Base-by-base conservation (phyloP, 225 moss, liverwort and hornwort species). In the Marchantia paleacea region DNA sequence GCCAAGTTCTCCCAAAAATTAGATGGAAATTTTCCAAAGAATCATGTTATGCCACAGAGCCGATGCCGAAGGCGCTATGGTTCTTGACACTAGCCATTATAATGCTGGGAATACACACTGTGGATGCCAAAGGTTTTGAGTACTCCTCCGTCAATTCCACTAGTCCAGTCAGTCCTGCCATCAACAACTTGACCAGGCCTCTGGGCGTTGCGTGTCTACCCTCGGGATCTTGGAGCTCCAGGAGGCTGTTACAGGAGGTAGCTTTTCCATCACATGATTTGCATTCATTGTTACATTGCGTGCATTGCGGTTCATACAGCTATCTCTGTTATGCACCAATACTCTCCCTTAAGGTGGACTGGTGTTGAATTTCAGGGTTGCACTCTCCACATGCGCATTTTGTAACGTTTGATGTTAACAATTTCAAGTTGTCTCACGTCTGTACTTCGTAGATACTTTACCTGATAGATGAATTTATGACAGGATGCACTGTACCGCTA, bases 191-290 rank as follows among this genome's bases (percentile, higher is more conserved):
- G 16, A 49, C 51, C 14, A 53, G 51, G 7, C 60, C 68, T n/a
- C 69, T 73, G 25, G 49, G 29, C 12, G 74, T 0, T 20, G 63
- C 3, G 4, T 85, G 82, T 72, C 71, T 77, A 55, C 22, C 62
- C 18, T 10, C 54, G 39, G 83, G 77, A 26, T 73, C 80, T 48
- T 86, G 86, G 47, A 57, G 22, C 50, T 66, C 66, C 6, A 78
- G 52, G 7, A 52, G 86, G 72, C 64, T 73, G 11, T 69, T 83
- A 15, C 58, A 66, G 14, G 71, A 83, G 83, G 85, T 85, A 39
- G 58, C 51, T 60, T 70, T 15, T 77, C 10, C 15, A 5, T 49
- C 19, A 8, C 24, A 11, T 57, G 57, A 39, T 39, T 39, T 39
- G 39, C 39, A 39, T 39, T 5, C 39, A 39, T 39, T 39, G 39